Evolutionary conservation across 2,329 filamentous ascomycete species (phyloP).

Genomic region (Apiospora rasikravindrae): DNA sequence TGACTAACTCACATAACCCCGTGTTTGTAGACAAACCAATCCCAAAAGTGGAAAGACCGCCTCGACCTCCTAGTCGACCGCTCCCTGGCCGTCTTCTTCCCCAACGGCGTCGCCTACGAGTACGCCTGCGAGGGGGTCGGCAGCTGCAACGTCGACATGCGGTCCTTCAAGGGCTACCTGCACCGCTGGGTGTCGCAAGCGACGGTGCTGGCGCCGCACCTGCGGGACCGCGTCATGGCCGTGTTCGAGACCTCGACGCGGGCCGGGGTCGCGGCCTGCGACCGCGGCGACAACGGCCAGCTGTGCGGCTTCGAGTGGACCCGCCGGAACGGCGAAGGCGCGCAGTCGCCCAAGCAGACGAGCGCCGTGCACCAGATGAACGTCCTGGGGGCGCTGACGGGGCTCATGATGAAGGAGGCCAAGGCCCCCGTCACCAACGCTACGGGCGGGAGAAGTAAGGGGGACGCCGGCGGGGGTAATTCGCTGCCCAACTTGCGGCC

Average conservation of each 20-base stretch:
- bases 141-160: conserved; percentile 63
- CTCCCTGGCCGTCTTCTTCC: conserved; percentile 52
- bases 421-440: conserved; percentile 20
- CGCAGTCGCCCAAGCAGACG: conserved; percentile 41
- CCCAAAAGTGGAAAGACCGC: conserved; percentile 49
- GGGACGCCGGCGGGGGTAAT: conserved; percentile 18
- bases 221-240: conserved; percentile 47
- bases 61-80: conserved; percentile 52
- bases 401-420: conserved; percentile 38
- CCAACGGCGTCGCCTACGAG: conserved; percentile 55
- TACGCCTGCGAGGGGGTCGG: conserved; percentile 45
- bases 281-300: conserved; percentile 45
- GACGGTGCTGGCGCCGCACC: conserved; percentile 55
- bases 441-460: conserved; percentile 21
- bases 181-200: conserved; percentile 57
- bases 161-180: conserved; percentile 62
- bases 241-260: conserved; percentile 52
- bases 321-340: conserved; percentile 40
- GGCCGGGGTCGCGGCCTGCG: conserved; percentile 56
- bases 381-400: conserved; percentile 48
- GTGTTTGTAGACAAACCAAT: conserved; percentile 39
- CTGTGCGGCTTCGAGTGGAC: conserved; percentile 52
- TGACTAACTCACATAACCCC: not conserved
- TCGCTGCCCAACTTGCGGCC: not conserved
- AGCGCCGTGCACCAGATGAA: conserved; percentile 54